Base-by-base conservation (phyloP, 139 green algal species). In the Chara braunii region DNA sequence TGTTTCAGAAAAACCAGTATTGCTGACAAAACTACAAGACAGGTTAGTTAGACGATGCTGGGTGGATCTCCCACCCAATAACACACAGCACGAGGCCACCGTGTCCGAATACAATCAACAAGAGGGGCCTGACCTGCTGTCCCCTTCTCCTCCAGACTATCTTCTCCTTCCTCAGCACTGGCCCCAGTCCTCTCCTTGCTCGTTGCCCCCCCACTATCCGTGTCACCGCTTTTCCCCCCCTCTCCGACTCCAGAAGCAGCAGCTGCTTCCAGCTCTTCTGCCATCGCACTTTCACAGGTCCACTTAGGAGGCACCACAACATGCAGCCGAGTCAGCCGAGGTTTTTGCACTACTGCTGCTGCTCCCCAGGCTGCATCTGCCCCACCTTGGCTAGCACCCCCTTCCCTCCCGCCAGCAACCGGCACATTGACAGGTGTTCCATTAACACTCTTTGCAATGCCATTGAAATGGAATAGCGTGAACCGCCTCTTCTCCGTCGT, bases 61-160 rank as follows among this genome's bases (percentile, higher is more conserved):
- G 71, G 71, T 3, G 67, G 51, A 5, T 78, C 70, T 3, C 71
- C 71, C 2, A 11, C 6, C 71, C 71, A 79, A 4, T 14, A 30
- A 36, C 71, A 79, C 30, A 34, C 12, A 3, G 71, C 71, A n/a
- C 68, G 42, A 3, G 53, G 68, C 71, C 71, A 79, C 29, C 71
- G 51, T 33, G 70, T 80, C 48, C 71, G 68, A 11, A 79, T 80
- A 32, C 70, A 80, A 26, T 79, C 71, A 23, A 77, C 70, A 2
- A 79, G 52, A 4, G 48, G 71, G n/a, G 66, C 31, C 29, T 76
- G 29, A 52, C 58, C 8, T 9, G 50, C 11, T 36, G 11, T 26
- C 50, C 26, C 65, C 60, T 73, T 8, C 7, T 18, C 28, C 23
- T 54, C 55, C 37, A 26, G n/a, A 18, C 22, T 42, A 8, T 72